Evolutionary conservation across 495 filamentous ascomycete genomes (phyloP).

Genomic region (Aspergillus mulundensis): DNA sequence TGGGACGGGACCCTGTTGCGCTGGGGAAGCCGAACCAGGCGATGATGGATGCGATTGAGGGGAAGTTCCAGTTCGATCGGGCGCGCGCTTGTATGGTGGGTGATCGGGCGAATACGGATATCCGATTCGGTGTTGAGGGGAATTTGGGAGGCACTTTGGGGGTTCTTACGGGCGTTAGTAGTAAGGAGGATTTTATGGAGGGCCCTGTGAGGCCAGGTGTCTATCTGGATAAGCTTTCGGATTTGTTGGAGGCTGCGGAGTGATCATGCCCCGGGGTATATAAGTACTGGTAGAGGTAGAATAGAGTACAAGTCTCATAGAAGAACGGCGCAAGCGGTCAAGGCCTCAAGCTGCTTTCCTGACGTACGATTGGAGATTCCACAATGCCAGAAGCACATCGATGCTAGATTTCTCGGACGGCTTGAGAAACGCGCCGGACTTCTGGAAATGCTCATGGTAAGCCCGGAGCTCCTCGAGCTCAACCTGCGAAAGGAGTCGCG

Average conservation of each 20-base stretch:
- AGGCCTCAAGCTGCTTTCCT: neutral
- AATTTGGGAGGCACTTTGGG: slow-evolving; percentile 85
- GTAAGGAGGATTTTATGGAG: slow-evolving; percentile 75
- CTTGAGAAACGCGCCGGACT: slow-evolving; percentile 33
- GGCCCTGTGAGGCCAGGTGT: slow-evolving; percentile 65
- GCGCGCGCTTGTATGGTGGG: slow-evolving; percentile 91
- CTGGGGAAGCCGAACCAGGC: slow-evolving; percentile 94
- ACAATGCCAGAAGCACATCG: slow-evolving; percentile 54
- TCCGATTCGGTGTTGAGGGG: slow-evolving; percentile 90
- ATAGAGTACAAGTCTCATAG: slow-evolving; percentile 4
- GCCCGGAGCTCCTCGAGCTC: slow-evolving; percentile 30
- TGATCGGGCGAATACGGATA: slow-evolving; percentile 92
- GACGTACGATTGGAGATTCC: slow-evolving; percentile 65
- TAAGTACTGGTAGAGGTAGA: neutral
- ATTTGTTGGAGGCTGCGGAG: slow-evolving; percentile 50
- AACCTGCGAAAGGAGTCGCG: slow-evolving; percentile 29
- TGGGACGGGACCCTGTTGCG: slow-evolving; percentile 61
- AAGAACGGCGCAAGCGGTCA: slow-evolving; percentile 9
- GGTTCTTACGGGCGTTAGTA: slow-evolving; percentile 86
- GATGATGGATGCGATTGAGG: slow-evolving; percentile 99
- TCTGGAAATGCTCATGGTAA: slow-evolving; percentile 21
- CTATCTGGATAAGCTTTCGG: slow-evolving; percentile 78
- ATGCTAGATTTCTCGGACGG: slow-evolving; percentile 36
- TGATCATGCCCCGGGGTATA: neutral
- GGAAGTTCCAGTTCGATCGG: slow-evolving; percentile 85